A percentile compares a stretch with the other conserved stretches of the same genome.
phyloP scores from a whole-genome alignment of 305 asterid species.

The Fraxinus albicans region DNA sequence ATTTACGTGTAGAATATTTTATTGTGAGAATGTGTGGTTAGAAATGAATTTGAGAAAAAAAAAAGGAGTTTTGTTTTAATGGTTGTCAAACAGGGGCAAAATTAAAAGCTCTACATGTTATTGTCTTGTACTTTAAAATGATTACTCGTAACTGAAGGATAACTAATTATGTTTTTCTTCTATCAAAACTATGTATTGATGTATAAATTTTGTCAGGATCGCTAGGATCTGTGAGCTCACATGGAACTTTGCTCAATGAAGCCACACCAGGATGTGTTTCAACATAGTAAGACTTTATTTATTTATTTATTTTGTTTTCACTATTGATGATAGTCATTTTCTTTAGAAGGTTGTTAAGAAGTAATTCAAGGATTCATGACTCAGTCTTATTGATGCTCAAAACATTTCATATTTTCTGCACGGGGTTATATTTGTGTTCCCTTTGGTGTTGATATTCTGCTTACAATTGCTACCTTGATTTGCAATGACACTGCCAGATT shows the following conservation, averaged over 20 bases:
- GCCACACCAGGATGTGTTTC: conserved; percentile 37
- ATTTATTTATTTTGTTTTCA: conserved; percentile 12
- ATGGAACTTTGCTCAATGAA: conserved; percentile 71
- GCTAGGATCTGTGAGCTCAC: conserved; percentile 75
- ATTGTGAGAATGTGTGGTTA: background rate
- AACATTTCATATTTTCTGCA: background rate
- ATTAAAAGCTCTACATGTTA: background rate
- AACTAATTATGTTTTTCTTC: conserved; percentile 12
- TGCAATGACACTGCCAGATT: background rate
- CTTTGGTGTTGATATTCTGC: background rate
- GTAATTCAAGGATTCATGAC: background rate
- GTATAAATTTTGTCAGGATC: conserved; percentile 58
- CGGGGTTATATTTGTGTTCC: background rate
- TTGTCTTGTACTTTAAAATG: background rate
- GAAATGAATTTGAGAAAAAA: background rate
- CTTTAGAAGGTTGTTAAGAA: no score
- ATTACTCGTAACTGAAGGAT: conserved; percentile 5
- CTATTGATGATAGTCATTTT: background rate
- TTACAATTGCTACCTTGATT: background rate
- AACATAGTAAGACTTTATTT: conserved; percentile 60
- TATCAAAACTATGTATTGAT: conserved; percentile 11
- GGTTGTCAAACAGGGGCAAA: background rate
- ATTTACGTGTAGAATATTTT: background rate
- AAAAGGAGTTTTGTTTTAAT: background rate
- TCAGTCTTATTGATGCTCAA: background rate